These are phyloP conservation scores for Fusarium lateritium DNA, from an alignment of 2,329 filamentous ascomycete species.

Conservation along the genomic window DNA sequence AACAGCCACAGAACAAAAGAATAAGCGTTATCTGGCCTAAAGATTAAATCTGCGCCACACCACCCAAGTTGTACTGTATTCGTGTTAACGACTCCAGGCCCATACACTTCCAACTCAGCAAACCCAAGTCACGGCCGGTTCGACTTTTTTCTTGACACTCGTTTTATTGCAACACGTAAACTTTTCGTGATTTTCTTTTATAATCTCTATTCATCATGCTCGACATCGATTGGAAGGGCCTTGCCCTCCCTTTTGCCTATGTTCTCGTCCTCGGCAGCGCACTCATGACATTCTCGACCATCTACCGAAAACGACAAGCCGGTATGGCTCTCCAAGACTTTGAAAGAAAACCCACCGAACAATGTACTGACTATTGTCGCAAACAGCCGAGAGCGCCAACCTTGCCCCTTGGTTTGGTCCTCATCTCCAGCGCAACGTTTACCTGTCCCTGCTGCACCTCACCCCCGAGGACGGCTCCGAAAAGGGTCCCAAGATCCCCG, in stretches of 20 bases:
- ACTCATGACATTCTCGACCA: constrained; percentile 89
- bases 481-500: constrained; percentile 80
- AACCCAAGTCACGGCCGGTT: constrained; percentile 20
- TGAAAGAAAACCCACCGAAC: not conserved
- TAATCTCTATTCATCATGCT: constrained; percentile 60
- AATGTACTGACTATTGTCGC: constrained; percentile 15
- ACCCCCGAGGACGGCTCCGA: constrained; percentile 73
- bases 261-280: constrained; percentile 89
- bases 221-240: constrained; percentile 83
- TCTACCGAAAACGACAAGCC: constrained; percentile 94
- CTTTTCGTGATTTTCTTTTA: constrained; percentile 12
- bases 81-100: constrained; percentile 28
- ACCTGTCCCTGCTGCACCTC: constrained; percentile 91
- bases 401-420: constrained; percentile 95
- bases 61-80: constrained; percentile 34
- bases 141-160: constrained; percentile 32
- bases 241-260: constrained; percentile 90
- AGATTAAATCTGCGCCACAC: constrained; percentile 39
- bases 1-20: constrained; percentile 19
- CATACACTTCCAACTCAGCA: constrained; percentile 5
- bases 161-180: constrained; percentile 20
- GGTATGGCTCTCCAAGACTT: constrained; percentile 62
- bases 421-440: constrained; percentile 93
- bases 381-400: constrained; percentile 80
- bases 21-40: constrained; percentile 43